A percentile compares a stretch with the other conserved stretches of the same genome.
Conservation (phyloP, 2,329 filamentous ascomycete genomes). For the Plenodomus lindquistii region DNA sequence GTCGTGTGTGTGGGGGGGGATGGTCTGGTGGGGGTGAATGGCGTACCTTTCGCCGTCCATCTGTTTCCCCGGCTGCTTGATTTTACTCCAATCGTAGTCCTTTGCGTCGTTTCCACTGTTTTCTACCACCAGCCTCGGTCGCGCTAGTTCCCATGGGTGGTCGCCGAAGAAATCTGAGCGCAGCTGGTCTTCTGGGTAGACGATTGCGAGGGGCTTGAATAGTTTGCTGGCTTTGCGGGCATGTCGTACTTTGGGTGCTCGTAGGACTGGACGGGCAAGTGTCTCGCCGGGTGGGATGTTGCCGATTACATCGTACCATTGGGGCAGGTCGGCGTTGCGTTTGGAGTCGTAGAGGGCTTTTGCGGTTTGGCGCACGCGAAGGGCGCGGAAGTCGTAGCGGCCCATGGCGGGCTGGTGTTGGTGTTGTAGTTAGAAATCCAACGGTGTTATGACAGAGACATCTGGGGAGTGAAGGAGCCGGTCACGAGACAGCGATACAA, state of each 20-base stretch:
- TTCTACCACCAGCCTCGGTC: constrained; percentile 84
- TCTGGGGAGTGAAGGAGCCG: background rate
- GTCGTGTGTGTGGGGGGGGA: background rate
- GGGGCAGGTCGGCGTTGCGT: constrained; percentile 48
- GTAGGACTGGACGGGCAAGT: constrained; percentile 59
- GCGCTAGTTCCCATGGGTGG: constrained; percentile 95
- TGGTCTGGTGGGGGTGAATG: background rate
- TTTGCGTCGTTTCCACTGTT: constrained; percentile 80
- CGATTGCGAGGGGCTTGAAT: constrained; percentile 77
- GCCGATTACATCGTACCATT: constrained; percentile 62
- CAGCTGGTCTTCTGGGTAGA: constrained; percentile 81
- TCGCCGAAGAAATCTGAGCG: constrained; percentile 85
- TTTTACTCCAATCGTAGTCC: constrained; percentile 76
- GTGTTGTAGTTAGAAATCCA: background rate
- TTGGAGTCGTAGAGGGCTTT: constrained; percentile 54
- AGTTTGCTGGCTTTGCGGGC: constrained; percentile 68
- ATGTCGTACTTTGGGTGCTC: constrained; percentile 50
- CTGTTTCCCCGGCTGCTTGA: constrained; percentile 74
- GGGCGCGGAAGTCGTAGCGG: constrained; percentile 55
- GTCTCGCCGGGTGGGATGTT: constrained; percentile 64
- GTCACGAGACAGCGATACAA: background rate
- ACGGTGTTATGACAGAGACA: background rate
- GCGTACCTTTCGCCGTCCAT: constrained; percentile 81
- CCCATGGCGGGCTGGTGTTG: constrained; percentile 48
- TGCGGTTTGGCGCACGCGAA: constrained; percentile 58